Evolutionary conservation across 2,329 filamentous ascomycete genomes (phyloP).

Genomic region (Aulographum hederae): DNA sequence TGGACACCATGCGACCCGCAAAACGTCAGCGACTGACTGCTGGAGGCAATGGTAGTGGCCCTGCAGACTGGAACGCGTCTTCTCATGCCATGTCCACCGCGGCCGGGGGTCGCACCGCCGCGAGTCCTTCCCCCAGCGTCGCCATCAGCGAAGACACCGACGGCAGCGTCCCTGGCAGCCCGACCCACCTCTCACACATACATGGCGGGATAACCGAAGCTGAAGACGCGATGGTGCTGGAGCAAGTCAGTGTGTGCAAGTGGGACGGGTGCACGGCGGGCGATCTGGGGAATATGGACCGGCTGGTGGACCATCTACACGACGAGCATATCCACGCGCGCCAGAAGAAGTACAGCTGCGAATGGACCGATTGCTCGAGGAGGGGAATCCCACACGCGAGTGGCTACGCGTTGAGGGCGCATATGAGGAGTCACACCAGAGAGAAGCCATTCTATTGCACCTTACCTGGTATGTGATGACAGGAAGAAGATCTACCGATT

Average conservation of each 20-base stretch:
- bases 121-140: slow-evolving; percentile 25
- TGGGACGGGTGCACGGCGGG: slow-evolving; percentile 33
- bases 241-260: slow-evolving; percentile 28
- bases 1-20: slow-evolving; percentile 14
- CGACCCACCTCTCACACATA: slow-evolving; percentile 16
- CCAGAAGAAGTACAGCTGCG: slow-evolving; percentile 95
- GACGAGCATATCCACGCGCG: slow-evolving; percentile 84
- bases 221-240: slow-evolving; percentile 19
- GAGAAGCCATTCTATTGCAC: slow-evolving; percentile 98
- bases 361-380: slow-evolving; percentile 77
- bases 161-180: slow-evolving; percentile 47
- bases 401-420: slow-evolving; percentile 86
- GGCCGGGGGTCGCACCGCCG: not conserved
- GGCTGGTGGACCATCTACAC: slow-evolving; percentile 40
- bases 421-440: slow-evolving; percentile 93
- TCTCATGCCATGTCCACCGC: not conserved
- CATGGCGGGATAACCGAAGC: slow-evolving; percentile 11
- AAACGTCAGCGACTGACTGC: slow-evolving; percentile 30
- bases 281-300: slow-evolving; percentile 30
- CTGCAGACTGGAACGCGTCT: no score
- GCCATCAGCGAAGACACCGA: slow-evolving; percentile 84
- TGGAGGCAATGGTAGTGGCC: slow-evolving; percentile 11
- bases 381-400: slow-evolving; percentile 88
- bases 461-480: slow-evolving; percentile 50
- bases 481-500: not conserved